Evolutionary conservation across 148 eudicot genomes (phyloP).

Genomic region (Camellia sinensis): DNA sequence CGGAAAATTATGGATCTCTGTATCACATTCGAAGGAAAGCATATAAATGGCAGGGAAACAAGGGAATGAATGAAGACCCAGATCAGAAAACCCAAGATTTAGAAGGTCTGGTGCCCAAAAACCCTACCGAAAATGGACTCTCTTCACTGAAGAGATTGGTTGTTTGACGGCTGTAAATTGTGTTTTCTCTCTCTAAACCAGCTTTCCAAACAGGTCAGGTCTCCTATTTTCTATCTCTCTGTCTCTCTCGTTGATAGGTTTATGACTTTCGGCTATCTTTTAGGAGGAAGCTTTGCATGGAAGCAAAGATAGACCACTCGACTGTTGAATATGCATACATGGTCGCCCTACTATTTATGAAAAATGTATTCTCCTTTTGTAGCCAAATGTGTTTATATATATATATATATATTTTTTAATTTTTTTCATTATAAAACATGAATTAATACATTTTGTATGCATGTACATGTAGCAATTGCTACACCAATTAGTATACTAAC

Average conservation of each 20-base stretch:
- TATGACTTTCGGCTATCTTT: not conserved
- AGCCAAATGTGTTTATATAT: no score
- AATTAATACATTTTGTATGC: no score
- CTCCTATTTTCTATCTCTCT: slow-evolving; percentile 6
- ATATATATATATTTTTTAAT: no score
- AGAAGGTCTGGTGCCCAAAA: slow-evolving; percentile 14
- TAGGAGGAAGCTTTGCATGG: slow-evolving; percentile 13
- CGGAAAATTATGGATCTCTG: slow-evolving; percentile 1
- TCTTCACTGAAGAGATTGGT: not conserved
- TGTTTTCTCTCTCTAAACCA: not conserved
- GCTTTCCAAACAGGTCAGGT: not conserved
- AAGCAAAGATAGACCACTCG: slow-evolving; percentile 11
- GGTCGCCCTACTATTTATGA: no score
- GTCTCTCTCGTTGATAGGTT: not conserved
- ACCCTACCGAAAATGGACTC: not conserved
- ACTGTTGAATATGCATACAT: not conserved
- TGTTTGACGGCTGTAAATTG: not conserved
- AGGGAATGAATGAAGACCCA: not conserved
- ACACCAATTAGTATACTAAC: no score
- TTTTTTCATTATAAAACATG: no score
- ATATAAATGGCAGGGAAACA: slow-evolving; percentile 5
- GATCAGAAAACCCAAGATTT: not conserved
- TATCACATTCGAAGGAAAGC: not conserved
- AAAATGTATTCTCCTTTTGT: no score
- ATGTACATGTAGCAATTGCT: no score